These are phyloP conservation scores for Sporothrix phasma DNA, from an alignment of 2,329 filamentous ascomycete species.

Conservation along the genomic window DNA sequence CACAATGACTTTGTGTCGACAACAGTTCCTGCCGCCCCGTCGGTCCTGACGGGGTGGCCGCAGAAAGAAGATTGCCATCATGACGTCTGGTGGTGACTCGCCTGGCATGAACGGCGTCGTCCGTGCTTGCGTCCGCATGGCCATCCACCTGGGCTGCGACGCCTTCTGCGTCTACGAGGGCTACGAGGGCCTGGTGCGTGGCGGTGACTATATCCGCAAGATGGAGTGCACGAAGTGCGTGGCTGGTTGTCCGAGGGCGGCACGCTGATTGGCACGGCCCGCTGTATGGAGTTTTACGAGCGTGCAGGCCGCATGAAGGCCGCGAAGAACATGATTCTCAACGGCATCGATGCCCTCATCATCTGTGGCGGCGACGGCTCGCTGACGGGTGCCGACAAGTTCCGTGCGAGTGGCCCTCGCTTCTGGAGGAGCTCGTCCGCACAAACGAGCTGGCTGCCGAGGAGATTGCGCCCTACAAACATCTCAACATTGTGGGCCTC, in stretches of 20 bases:
- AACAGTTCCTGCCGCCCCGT: background rate
- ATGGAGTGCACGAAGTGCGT: constrained; percentile 87
- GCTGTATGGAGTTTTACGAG: constrained; percentile 88
- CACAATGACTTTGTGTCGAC: background rate
- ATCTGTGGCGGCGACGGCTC: constrained; percentile 97
- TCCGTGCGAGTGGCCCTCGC: constrained; percentile 83
- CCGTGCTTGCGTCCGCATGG: constrained; percentile 81
- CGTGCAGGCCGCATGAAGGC: constrained; percentile 72
- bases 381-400: constrained; percentile 88
- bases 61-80: constrained; percentile 69
- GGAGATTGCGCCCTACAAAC: constrained; percentile 65
- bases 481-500: constrained; percentile 91
- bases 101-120: constrained; percentile 93
- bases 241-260: constrained; percentile 91
- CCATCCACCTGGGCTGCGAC: constrained; percentile 74
- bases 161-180: constrained; percentile 81
- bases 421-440: constrained; percentile 74
- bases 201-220: constrained; percentile 76
- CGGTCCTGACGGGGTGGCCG: constrained; percentile 22
- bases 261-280: constrained; percentile 88
- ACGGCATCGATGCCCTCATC: constrained; percentile 90
- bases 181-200: constrained; percentile 88
- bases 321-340: constrained; percentile 87
- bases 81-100: constrained; percentile 91
- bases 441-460: constrained; percentile 59